Evolutionary conservation across 129 eudicot genomes (phyloP), one percentile per base, ranked within the genome.

Genomic region (Artemisia tridentata): DNA sequence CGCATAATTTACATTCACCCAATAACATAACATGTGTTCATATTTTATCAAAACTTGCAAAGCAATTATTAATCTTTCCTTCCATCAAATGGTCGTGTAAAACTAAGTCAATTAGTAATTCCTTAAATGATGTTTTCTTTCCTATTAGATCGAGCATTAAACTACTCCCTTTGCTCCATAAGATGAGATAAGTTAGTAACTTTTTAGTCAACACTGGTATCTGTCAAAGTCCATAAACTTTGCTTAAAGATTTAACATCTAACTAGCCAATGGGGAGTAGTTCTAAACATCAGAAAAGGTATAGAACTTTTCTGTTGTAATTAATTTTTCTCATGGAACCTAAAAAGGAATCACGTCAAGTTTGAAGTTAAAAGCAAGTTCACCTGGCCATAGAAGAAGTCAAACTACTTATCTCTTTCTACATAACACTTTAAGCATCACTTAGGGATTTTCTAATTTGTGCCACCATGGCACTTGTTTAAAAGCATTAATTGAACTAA

Each of bases 301-400:
- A 38, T 55, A 71, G 13, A 31, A 50, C 11, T 52, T 16, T 5
- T 34, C 1, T 0, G 17, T 53, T 29, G 16, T 11, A 52, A 29
- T 4, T 7, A 29, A 27, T 0, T n/a, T 8, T 7, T 5, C 50
- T n/a, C 50, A 11, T 29, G 6, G 20, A 31, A 16, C 34, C 29
- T 11, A 8, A 56, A 6, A 38, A 31, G 64, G 41, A 54, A 70
- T 12, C 3, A 55, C 55, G 4, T 21, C 41, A 71, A 29, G 66
- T 21, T 71, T 71, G 47, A 69, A 69, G 74, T 18, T 31, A 69
- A 38, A 69, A 69, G 23, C 2, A 23, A 23, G 27, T 52, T 50
- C 21, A 51, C 16, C 23, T 7, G 64, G 43, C 14, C 34, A 12
- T 15, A 21, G 23, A 21, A 57, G 45, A 41, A 56, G 57, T 57